A percentile compares a stretch with the other conserved stretches of the same genome.
Evolutionary conservation across 257 asterid species (phyloP).

Genomic region (Solanum lignicaule): DNA sequence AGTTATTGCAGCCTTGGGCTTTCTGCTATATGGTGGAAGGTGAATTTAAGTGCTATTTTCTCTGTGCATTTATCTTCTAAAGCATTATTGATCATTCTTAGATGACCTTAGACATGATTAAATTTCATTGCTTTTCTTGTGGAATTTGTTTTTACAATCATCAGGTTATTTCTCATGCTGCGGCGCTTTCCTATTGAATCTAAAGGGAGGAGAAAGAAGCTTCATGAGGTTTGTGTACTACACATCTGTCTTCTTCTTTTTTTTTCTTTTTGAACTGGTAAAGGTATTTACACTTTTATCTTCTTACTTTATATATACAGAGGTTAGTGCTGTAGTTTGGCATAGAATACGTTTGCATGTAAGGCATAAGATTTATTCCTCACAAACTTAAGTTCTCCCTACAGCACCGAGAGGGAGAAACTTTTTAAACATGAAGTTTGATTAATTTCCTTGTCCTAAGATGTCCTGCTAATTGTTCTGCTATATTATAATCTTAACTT

Average conservation of each 20-base stretch:
- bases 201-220: constrained; percentile 93
- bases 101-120: neutral
- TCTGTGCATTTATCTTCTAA: neutral
- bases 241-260: neutral
- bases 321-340: neutral
- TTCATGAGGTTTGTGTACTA: constrained; percentile 59
- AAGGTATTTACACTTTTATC: neutral
- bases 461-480: neutral
- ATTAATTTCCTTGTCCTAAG: neutral
- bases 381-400: neutral
- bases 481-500: neutral
- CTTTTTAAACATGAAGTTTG: neutral
- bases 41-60: constrained; percentile 13
- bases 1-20: constrained; percentile 78
- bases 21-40: constrained; percentile 96
- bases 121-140: neutral
- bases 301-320: neutral
- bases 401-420: neutral
- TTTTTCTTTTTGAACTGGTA: neutral
- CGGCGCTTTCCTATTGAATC: constrained; percentile 93
- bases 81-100: neutral
- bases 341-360: neutral
- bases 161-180: constrained; percentile 82
- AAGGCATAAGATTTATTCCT: neutral
- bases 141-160: neutral